Percentiles rank a stretch among this genome's conserved stretches.
Conservation (phyloP, 1,284 basidiomycete genomes). For the Thelephora terrestris region DNA sequence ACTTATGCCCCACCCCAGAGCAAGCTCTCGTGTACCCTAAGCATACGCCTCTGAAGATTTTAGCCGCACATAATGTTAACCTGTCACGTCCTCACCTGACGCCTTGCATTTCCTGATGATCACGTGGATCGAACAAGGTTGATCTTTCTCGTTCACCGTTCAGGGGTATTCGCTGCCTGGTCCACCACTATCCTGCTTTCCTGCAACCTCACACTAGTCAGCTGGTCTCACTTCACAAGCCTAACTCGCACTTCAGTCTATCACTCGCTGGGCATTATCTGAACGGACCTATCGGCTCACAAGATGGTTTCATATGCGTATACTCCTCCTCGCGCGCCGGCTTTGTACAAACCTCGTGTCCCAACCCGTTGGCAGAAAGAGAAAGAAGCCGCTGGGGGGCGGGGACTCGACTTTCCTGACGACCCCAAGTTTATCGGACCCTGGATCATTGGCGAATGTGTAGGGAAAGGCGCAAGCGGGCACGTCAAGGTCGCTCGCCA, state of each 20-base stretch:
- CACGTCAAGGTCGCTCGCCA: slow-evolving; percentile 95
- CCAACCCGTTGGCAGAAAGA: slow-evolving; percentile 80
- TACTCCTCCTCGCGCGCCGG: slow-evolving; percentile 57
- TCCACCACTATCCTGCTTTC: no score
- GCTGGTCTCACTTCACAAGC: no score
- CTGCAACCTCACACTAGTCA: no score
- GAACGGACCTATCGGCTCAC: neutral
- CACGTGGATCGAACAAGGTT: no score
- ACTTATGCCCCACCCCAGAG: no score
- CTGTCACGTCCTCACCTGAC: no score
- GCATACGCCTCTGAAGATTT: no score
- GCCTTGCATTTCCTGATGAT: no score
- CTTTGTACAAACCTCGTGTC: slow-evolving; percentile 54
- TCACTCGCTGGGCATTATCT: neutral
- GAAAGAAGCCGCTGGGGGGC: slow-evolving; percentile 59
- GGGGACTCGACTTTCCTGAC: slow-evolving; percentile 62
- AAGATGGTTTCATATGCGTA: slow-evolving; percentile 11
- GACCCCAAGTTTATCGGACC: slow-evolving; percentile 70
- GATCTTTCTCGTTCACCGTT: no score
- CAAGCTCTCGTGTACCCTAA: no score
- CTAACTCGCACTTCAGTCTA: neutral
- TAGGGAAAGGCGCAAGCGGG: slow-evolving; percentile 91
- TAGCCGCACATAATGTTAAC: no score
- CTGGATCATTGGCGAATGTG: slow-evolving; percentile 87
- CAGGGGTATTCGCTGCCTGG: no score